Evolutionary conservation across 1,284 basidiomycete genomes (phyloP).

Genomic region (Retiboletus flavoniger): DNA sequence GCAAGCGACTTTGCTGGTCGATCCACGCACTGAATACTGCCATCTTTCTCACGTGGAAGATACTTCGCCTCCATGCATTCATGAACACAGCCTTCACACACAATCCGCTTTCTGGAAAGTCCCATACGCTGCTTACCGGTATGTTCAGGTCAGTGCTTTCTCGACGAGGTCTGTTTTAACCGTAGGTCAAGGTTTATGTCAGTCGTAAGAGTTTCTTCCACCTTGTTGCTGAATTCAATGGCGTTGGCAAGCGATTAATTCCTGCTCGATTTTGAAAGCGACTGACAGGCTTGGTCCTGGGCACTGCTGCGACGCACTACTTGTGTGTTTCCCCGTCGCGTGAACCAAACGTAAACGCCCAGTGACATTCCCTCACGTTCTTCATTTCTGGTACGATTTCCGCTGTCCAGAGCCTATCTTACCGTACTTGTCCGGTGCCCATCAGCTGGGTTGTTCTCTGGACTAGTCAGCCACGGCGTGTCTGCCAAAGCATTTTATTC

Average conservation of each 20-base stretch:
- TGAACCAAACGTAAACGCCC: constrained; percentile 60
- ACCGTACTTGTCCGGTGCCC: neutral
- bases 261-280: neutral
- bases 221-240: constrained; percentile 63
- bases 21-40: constrained; percentile 66
- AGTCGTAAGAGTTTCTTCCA: constrained; percentile 67
- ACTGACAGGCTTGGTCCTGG: constrained; percentile 34
- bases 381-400: constrained; percentile 56
- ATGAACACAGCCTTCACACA: constrained; percentile 67
- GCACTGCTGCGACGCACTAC: constrained; percentile 56
- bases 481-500: constrained; percentile 70
- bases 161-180: too few species aligned
- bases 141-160: too few species aligned
- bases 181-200: neutral
- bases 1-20: constrained; percentile 65
- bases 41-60: constrained; percentile 74
- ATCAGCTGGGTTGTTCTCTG: constrained; percentile 68
- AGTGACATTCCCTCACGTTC: constrained; percentile 78
- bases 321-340: constrained; percentile 44
- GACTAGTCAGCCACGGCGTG: constrained; percentile 69
- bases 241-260: constrained; percentile 61
- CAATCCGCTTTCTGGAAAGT: constrained; percentile 63
- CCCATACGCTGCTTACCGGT: constrained; percentile 65
- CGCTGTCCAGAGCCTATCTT: neutral
- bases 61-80: constrained; percentile 51